A percentile compares a stretch with the other conserved stretches of the same genome.
phyloP scores from a whole-genome alignment of 768 basidiomycete species.

The Vararia minispora region DNA sequence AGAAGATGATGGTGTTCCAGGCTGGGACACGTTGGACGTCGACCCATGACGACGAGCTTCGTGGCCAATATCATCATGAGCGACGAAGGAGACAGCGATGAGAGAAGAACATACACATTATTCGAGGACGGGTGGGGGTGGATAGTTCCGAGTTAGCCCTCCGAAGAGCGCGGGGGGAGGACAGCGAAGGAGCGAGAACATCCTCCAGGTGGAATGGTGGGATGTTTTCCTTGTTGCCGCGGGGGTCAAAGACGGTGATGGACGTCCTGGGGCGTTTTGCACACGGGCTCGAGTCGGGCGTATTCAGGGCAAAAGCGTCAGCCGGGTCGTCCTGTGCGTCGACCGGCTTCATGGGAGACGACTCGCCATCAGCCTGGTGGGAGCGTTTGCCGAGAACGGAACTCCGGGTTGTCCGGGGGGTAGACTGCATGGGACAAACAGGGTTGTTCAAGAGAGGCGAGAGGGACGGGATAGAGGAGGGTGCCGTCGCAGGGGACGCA shows the following conservation, averaged over 20 bases:
- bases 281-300: slow-evolving; percentile 54
- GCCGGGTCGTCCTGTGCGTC: slow-evolving; percentile 2
- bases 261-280: slow-evolving; percentile 53
- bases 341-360: slow-evolving; percentile 21
- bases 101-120: slow-evolving; percentile 22
- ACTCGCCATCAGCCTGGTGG: slow-evolving; percentile 19
- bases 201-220: slow-evolving; percentile 45
- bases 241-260: slow-evolving; percentile 33
- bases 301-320: slow-evolving; percentile 17
- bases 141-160: slow-evolving; percentile 25
- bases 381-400: slow-evolving; percentile 25
- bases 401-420: slow-evolving; percentile 12
- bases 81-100: background rate
- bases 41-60: slow-evolving; percentile 42
- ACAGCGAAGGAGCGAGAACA: slow-evolving; percentile 23
- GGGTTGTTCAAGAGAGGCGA: slow-evolving; percentile 5
- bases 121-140: slow-evolving; percentile 32
- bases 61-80: slow-evolving; percentile 9
- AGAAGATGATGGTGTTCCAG: slow-evolving; percentile 32
- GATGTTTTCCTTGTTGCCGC: slow-evolving; percentile 69
- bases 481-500: too few species aligned
- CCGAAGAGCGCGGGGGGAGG: slow-evolving; percentile 26
- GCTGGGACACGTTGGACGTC: slow-evolving; percentile 27
- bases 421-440: slow-evolving; percentile 12
- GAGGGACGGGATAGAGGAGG: slow-evolving; percentile 8